phyloP scores from a whole-genome alignment of 352 stramenopile genomes.

The Globisporangium megalacanthum region DNA sequence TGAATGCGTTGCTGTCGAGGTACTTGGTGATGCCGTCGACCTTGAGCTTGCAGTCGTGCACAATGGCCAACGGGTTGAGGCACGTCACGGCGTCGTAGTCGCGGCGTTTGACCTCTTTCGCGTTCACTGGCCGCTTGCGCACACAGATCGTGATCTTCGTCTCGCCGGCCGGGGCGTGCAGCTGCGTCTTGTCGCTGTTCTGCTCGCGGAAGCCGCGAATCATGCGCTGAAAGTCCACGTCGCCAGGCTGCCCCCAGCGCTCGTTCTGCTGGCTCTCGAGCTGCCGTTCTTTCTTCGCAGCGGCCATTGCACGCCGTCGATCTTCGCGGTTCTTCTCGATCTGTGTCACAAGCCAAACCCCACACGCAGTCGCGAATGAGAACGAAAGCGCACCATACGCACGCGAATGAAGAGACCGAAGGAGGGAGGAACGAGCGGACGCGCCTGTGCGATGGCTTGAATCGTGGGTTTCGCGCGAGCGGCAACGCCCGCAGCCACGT shows the following conservation, averaged over 20 bases:
- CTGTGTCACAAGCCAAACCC: constrained; percentile 16
- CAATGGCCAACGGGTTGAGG: constrained; percentile 90
- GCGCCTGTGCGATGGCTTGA: constrained; percentile 54
- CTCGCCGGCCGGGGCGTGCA: constrained; percentile 42
- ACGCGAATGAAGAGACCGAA: no score
- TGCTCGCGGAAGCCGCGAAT: constrained; percentile 83
- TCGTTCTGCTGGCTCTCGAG: constrained; percentile 79
- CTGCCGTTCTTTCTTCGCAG: constrained; percentile 82
- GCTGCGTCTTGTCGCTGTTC: constrained; percentile 47
- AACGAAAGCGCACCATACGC: neutral
- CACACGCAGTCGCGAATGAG: neutral
- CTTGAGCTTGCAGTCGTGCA: constrained; percentile 97
- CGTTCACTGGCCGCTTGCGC: constrained; percentile 93
- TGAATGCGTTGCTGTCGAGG: constrained; percentile 96
- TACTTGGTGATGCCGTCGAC: constrained; percentile 99
- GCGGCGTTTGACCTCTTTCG: constrained; percentile 83
- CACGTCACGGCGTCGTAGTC: constrained; percentile 97
- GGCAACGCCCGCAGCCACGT: constrained; percentile 12
- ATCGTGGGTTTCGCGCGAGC: constrained; percentile 52
- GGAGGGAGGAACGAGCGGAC: neutral
- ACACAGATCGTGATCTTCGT: constrained; percentile 95
- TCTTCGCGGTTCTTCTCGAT: constrained; percentile 86
- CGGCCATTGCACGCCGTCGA: constrained; percentile 76
- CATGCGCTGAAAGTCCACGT: constrained; percentile 91
- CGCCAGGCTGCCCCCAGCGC: constrained; percentile 70